Evolutionary conservation across 176 grass and related monocot species (phyloP), one percentile per base, ranked within the genome.

Genomic region (Microstegium vimineum): DNA sequence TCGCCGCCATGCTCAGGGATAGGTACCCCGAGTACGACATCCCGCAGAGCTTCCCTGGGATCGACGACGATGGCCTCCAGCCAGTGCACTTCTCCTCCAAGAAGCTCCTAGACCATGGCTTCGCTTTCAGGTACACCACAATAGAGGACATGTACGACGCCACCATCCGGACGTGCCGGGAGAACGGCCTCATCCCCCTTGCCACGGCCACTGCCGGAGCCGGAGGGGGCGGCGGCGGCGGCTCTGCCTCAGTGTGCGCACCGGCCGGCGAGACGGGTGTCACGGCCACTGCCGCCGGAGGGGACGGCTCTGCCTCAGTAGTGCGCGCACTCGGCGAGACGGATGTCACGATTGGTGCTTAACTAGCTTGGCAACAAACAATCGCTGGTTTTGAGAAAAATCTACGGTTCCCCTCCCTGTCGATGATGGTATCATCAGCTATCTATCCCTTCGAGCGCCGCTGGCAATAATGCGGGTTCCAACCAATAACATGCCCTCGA

Each of bases 81-180:
- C 35, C 45, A 0, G 62, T 92, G 9, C 82, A 74, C 73, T 92
- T 97, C 81, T 97, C 90, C 15, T 91, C 90, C 23, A 91, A 89
- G 86, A 98, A 98, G 88, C 84, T 98, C 52, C 79, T 89, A 6
- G 75, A 84, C 34, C 79, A 81, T 23, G 95, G 92, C 15, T 98
- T 91, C 84, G 36, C 84, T 78, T 94, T 94, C 88, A 78, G 81
- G 88, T 91, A 91, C n/a, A n/a, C n/a, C 88, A 87, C 81, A 9
- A 8, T 76, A 28, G 88, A 94, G 81, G 95, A 98, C 77, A 98
- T 98, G 95, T 94, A 84, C 78, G 88, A 94, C 68, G 67, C 62
- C 4, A 92, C 90, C 28, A 70, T 97, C 65, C 26, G 38, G 37
- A 87, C 90, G 11, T 97, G 95, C 90, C 57, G 90, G 64, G 90